phyloP scores from a whole-genome alignment of 768 basidiomycete species.

The Boletellus sp. region DNA sequence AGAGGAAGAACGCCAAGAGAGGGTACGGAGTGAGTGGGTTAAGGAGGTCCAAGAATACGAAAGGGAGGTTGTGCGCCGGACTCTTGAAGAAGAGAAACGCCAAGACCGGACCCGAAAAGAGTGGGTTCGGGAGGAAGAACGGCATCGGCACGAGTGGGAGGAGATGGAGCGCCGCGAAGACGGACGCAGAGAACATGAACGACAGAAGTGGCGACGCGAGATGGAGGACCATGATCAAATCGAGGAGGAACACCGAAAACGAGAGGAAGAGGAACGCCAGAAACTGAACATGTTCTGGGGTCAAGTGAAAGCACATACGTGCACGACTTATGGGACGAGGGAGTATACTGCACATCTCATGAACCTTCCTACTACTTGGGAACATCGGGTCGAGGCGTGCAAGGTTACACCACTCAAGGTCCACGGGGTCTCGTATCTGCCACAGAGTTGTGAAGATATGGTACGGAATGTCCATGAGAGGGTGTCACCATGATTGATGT shows the following conservation, averaged over 20 bases:
- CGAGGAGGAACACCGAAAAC: conserved; percentile 11
- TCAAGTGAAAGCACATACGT: conserved; percentile 12
- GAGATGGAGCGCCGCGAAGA: conserved; percentile 12
- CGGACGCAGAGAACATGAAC: conserved; percentile 3
- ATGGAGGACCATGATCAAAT: conserved; percentile 15
- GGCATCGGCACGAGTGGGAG: conserved; percentile 5
- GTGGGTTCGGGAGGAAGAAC: conserved; percentile 7
- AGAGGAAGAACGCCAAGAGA: conserved; percentile 7
- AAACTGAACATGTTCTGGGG: conserved; percentile 28
- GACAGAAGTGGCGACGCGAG: conserved; percentile 17
- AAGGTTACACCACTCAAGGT: conserved; percentile 21
- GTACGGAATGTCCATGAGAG: neutral
- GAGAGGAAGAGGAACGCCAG: conserved; percentile 26
- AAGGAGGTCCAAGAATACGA: conserved; percentile 1
- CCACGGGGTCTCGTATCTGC: conserved; percentile 18
- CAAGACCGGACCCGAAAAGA: neutral
- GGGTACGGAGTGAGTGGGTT: conserved; percentile 1
- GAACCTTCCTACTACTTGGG: conserved; percentile 24
- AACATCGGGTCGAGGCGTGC: conserved; percentile 25
- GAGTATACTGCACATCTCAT: conserved; percentile 28
- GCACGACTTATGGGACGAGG: conserved; percentile 25
- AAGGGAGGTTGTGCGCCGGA: neutral
- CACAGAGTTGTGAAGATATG: conserved; percentile 20
- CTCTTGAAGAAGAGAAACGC: conserved; percentile 3
- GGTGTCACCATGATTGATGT: neutral